Conservation (phyloP, 179 eudicot genomes). For the Nepenthes alata region DNA sequence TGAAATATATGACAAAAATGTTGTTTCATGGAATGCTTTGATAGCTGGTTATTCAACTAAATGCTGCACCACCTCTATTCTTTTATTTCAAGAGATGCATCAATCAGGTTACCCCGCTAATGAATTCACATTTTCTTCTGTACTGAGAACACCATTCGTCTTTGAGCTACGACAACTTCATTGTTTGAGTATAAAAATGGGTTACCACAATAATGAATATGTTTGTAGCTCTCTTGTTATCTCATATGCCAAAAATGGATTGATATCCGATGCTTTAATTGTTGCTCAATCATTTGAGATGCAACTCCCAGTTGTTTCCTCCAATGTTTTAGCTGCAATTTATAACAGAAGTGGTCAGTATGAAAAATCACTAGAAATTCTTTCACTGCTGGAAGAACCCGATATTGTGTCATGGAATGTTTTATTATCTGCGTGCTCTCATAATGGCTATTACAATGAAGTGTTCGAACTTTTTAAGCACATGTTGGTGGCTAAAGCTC, state of each 20-base stretch:
- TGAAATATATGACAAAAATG: slow-evolving; percentile 36
- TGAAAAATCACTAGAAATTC: slow-evolving; percentile 53
- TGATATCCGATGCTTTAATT: slow-evolving; percentile 37
- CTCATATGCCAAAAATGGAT: slow-evolving; percentile 46
- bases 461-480: slow-evolving; percentile 52
- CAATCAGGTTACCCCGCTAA: slow-evolving; percentile 24
- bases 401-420: slow-evolving; percentile 64
- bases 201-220: slow-evolving; percentile 34
- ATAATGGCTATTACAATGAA: slow-evolving; percentile 50
- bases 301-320: slow-evolving; percentile 27
- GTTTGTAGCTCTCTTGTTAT: slow-evolving; percentile 47
- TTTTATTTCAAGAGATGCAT: slow-evolving; percentile 41
- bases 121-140: slow-evolving; percentile 53
- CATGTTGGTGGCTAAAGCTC: slow-evolving; percentile 32
- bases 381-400: slow-evolving; percentile 39
- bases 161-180: slow-evolving; percentile 49
- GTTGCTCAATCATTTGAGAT: slow-evolving; percentile 20
- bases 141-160: slow-evolving; percentile 24
- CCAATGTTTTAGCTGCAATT: slow-evolving; percentile 58
- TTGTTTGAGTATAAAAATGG: slow-evolving; percentile 36
- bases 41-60: slow-evolving; percentile 31
- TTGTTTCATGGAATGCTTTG: slow-evolving; percentile 67
- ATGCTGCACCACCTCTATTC: slow-evolving; percentile 12
- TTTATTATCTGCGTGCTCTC: slow-evolving; percentile 56
- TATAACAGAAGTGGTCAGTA: slow-evolving; percentile 49